These are phyloP conservation scores for Nemania abortiva DNA, from an alignment of 2,329 filamentous ascomycete species.

Conservation along the genomic window DNA sequence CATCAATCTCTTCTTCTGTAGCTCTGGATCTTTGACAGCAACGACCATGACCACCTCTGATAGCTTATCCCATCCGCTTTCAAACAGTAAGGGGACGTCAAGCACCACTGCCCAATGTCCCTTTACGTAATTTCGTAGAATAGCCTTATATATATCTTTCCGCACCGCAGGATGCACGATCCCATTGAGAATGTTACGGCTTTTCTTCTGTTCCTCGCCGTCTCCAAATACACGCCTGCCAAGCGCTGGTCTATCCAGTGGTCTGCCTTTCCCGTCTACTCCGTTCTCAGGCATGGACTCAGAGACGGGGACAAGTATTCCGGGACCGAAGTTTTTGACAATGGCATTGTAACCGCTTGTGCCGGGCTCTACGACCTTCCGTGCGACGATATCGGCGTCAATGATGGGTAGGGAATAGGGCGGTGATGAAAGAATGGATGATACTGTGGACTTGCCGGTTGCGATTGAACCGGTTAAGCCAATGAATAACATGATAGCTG, in stretches of 20 bases:
- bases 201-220: slow-evolving; percentile 74
- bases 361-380: slow-evolving; percentile 93
- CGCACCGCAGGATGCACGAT: slow-evolving; percentile 95
- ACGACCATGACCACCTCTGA: slow-evolving; percentile 91
- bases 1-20: slow-evolving; percentile 85
- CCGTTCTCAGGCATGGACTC: slow-evolving; percentile 66
- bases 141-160: slow-evolving; percentile 79
- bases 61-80: slow-evolving; percentile 85
- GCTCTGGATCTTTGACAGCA: slow-evolving; percentile 79
- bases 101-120: slow-evolving; percentile 92
- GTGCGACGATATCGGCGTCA: slow-evolving; percentile 92
- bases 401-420: slow-evolving; percentile 91
- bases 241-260: slow-evolving; percentile 87
- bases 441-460: slow-evolving; percentile 97
- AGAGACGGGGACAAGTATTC: slow-evolving; percentile 77
- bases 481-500: slow-evolving; percentile 85
- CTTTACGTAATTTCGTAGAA: slow-evolving; percentile 77
- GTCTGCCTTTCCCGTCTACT: slow-evolving; percentile 72
- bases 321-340: slow-evolving; percentile 81
- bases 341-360: slow-evolving; percentile 86
- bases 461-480: slow-evolving; percentile 97
- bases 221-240: slow-evolving; percentile 89
- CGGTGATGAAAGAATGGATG: slow-evolving; percentile 79
- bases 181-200: slow-evolving; percentile 82
- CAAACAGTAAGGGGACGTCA: slow-evolving; percentile 92